Evolutionary conservation across 129 eudicot species (phyloP), one percentile per base, ranked within the genome.

Genomic region (Mikania micrantha): DNA sequence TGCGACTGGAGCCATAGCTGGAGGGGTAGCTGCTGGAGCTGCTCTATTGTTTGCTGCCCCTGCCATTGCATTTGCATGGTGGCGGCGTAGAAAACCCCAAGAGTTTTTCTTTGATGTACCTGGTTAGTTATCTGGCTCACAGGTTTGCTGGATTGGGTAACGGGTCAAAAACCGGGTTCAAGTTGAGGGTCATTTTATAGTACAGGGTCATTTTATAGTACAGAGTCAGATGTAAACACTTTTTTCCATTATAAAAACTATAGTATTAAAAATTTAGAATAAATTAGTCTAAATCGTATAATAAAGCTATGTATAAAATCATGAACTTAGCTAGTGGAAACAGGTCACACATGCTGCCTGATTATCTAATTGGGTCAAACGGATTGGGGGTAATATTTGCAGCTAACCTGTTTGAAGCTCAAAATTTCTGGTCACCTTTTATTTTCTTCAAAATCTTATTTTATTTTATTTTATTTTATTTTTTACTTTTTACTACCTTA

Each of bases 11-110:
- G 90, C 97, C 27, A 85, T 91, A 66, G 97, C 97, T 24, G 97
- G 96, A 60, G 97, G 96, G 25, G 97, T 91, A 28, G 97, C 97
- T 66, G 97, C 97, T 0, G 97, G 97, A 56, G 97, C 97, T 28
- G 96, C 96, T 62, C 67, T 91, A 57, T 82, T 91, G 21, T 91
- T 91, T 81, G 97, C 97, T 32, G 94, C 87, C n/a, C 97, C 97
- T 41, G 96, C 97, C 34, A 75, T 88, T 76, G 90, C 89, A 48
- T 88, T 87, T 81, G 96, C 96, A 16, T 91, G 96, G 94, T 91
- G 97, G 97, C 85, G 90, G 12, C 76, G 94, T 20, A 73, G 96
- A 29, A 91, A 87, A 76, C 96, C 97, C 2, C 90, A 67, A 29
- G 97, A 91, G 44, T 74, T 77, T 77, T 91, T 91, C 94, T 91